phyloP scores from a whole-genome alignment of 1,139 yeast species.

The Scheffersomyces titani region DNA sequence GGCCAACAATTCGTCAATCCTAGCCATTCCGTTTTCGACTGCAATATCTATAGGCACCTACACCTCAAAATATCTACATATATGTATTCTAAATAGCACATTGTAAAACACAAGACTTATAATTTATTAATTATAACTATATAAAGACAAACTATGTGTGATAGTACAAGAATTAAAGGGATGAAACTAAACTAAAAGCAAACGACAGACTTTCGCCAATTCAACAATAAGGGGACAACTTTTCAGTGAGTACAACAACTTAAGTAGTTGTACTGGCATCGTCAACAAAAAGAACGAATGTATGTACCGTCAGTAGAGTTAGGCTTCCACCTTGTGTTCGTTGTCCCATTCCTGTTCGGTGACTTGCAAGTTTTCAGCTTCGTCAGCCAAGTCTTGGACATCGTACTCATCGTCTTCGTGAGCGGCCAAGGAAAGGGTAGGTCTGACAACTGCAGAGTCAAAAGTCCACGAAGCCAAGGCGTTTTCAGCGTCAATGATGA shows the following conservation, averaged over 20 bases:
- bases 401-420: constrained; percentile 64
- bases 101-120: background rate
- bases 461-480: constrained; percentile 84
- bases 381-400: constrained; percentile 54
- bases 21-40: background rate
- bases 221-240: background rate
- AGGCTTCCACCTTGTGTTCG: constrained; percentile 28
- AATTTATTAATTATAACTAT: background rate
- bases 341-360: constrained; percentile 50
- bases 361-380: constrained; percentile 54
- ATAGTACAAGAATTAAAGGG: constrained; percentile 1
- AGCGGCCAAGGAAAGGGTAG: constrained; percentile 77
- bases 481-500: constrained; percentile 81
- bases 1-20: too few relatives aligned
- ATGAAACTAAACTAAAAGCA: background rate
- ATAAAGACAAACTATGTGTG: background rate
- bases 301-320: constrained; percentile 3
- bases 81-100: background rate
- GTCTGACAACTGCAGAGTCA: constrained; percentile 77
- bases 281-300: background rate
- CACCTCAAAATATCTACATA: background rate
- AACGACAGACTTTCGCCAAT: background rate
- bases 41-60: background rate
- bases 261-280: background rate
- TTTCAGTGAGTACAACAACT: background rate